Evolutionary conservation across 2,329 filamentous ascomycete genomes (phyloP), one percentile per base, ranked within the genome.

Genomic region (Cadophora gregata): DNA sequence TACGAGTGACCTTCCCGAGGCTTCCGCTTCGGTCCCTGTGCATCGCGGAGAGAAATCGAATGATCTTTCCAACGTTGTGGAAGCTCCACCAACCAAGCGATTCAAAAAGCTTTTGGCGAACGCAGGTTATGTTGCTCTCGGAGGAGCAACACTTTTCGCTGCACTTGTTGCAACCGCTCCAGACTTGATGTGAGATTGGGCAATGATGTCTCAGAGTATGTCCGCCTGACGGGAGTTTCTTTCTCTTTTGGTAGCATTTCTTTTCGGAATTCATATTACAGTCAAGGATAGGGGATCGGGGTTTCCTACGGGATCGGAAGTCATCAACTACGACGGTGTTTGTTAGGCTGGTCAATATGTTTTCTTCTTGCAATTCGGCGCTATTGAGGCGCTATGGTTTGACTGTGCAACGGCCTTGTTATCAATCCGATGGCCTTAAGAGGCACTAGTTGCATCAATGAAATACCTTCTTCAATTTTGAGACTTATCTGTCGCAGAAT

Each of bases 91-190:
- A 60, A 51, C 64, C 14, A 78, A 78, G 74, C 72, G 70, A 62
- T 53, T 76, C 29, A 74, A 72, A 64, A 73, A 70, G 21, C 50
- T 75, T 27, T 59, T 72, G 12, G 74, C 75, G 60, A 73, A 70
- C 56, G 69, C 72, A 24, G 73, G 72, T 24, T 77, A 74, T 60
- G 74, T 74, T 63, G 76, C 78, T 58, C 70, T 80, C 33, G 78
- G 78, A 62, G 79, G 78, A 36, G 75, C 69, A 42, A 76, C 76
- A 25, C 71, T 80, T 31, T 80, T 80, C 67, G 76, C 76, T 14
- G 71, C 75, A 51, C 70, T 80, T 61, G 78, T 79, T 60, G 77
- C 77, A 56, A 79, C 78, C 50, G 79, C 79, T 59, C 77, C 77
- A 9, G 75, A 79, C 31, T 76, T 77, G 31, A 38, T 72, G 36